phyloP scores from a whole-genome alignment of 768 basidiomycete species.

The Russula emetica region DNA sequence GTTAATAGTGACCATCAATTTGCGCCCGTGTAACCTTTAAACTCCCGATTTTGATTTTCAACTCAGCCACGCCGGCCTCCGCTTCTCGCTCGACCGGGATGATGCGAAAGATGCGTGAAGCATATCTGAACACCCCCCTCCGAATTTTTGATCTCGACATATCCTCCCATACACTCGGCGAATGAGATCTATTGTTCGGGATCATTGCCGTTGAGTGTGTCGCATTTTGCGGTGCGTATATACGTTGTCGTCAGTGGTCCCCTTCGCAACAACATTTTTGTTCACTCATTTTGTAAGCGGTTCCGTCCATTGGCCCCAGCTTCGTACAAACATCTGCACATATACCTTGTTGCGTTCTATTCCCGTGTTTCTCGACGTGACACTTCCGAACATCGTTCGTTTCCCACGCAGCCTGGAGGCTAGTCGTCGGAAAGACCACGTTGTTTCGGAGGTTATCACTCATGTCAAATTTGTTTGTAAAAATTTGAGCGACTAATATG shows the following conservation, averaged over 20 bases:
- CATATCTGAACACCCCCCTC: not conserved
- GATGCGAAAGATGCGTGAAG: not conserved
- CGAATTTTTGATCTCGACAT: not conserved
- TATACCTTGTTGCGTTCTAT: conserved; percentile 9
- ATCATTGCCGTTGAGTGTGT: not conserved
- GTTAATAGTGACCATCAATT: not conserved
- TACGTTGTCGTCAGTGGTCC: conserved; percentile 12
- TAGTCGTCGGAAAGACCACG: conserved; percentile 14
- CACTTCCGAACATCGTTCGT: conserved; percentile 19
- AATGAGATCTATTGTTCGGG: not conserved
- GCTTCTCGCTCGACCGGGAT: not conserved
- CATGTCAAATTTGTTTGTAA: conserved; percentile 25
- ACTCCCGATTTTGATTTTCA: conserved; percentile 1
- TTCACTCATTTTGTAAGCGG: conserved; percentile 1
- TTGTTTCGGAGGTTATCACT: conserved; percentile 20
- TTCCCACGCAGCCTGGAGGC: conserved; percentile 11
- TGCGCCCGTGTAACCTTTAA: not conserved
- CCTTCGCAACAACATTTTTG: conserved; percentile 15
- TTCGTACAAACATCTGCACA: conserved; percentile 18
- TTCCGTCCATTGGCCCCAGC: conserved; percentile 10
- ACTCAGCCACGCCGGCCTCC: conserved; percentile 10
- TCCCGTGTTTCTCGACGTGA: conserved; percentile 8
- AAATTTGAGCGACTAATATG: conserved; percentile 20
- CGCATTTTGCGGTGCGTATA: conserved; percentile 17
- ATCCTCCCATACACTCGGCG: conserved; percentile 12